Evolutionary conservation across 2,329 filamentous ascomycete genomes (phyloP), one percentile per base, ranked within the genome.

Genomic region (Ramichloridium luteum): DNA sequence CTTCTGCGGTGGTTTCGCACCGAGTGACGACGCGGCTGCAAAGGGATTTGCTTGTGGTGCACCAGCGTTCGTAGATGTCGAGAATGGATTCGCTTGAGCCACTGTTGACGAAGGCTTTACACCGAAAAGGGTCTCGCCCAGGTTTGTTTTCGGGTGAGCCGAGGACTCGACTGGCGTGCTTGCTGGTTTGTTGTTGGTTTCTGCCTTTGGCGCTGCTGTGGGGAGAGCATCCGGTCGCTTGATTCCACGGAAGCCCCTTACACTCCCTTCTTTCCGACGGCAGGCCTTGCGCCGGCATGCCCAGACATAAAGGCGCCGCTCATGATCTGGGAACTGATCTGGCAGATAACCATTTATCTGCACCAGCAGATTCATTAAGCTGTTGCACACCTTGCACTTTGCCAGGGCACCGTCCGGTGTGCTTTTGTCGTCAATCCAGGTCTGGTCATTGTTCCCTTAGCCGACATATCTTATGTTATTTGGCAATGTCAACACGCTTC

Each of bases 291-390:
- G 70, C 37, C 75, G 71, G 57, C 90, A 98, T 12, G 72, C 72
- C 55, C 93, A 85, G 9, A 98, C 67, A 51, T 94, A 96, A 12
- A 98, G 55, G 39, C 88, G 74, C 45, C 90, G 70, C 50, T 94
- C 84, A 57, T 96, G 83, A 34, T 77, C 75, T 2, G 85, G 80
- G 50, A 93, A 94, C 29, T 74, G 70, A 34, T 88, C 80, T 10
- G 85, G 86, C 3, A 96, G 68, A 53, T 94, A 85, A 48, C 75
- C 86, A 57, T 98, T 84, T 16, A 98, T 70, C 57, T 98, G 85
- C 28, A 98, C 70, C 3, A 98, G 71, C 8, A 96, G 68, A 2
- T 74, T 77, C 73, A 94, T 84, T 31, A 83, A 60, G 31, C 76
- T 72, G 44, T 84, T 81, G 72, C 90, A 98, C 43, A 81, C 70